phyloP scores from a whole-genome alignment of 2,329 filamentous ascomycete species.

The Colletotrichum sp. region DNA sequence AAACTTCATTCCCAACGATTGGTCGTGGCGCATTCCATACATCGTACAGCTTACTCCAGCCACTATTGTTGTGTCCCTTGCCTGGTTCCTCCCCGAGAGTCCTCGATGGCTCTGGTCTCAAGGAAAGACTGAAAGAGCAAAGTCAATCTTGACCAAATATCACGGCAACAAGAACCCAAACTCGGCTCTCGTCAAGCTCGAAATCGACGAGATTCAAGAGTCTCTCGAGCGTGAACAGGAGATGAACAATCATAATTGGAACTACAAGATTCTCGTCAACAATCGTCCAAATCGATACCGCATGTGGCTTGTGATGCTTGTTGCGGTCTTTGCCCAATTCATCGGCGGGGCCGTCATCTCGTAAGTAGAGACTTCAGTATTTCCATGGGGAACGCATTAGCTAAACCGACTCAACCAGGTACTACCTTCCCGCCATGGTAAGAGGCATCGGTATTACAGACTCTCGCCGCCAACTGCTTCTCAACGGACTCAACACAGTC shows the following conservation, averaged over 20 bases:
- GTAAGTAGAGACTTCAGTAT: background rate
- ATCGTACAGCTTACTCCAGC: slow-evolving; percentile 49
- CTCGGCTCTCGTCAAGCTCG: slow-evolving; percentile 36
- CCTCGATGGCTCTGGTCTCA: slow-evolving; percentile 46
- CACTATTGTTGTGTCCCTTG: slow-evolving; percentile 46
- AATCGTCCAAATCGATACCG: slow-evolving; percentile 54
- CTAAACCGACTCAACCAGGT: background rate
- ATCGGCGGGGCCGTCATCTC: slow-evolving; percentile 52
- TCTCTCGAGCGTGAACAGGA: slow-evolving; percentile 47
- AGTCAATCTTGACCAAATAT: slow-evolving; percentile 37
- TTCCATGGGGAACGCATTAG: accelerated
- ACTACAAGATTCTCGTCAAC: slow-evolving; percentile 48
- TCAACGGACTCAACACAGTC: slow-evolving; percentile 46
- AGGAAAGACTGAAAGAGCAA: slow-evolving; percentile 31
- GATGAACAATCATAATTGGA: slow-evolving; percentile 37
- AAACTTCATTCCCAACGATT: slow-evolving; percentile 45
- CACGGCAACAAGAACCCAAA: slow-evolving; percentile 47
- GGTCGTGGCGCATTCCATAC: slow-evolving; percentile 53
- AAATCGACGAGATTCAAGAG: slow-evolving; percentile 53
- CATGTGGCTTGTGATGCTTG: slow-evolving; percentile 49
- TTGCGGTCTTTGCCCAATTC: slow-evolving; percentile 55
- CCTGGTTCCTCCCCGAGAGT: slow-evolving; percentile 53
- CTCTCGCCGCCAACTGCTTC: slow-evolving; percentile 32
- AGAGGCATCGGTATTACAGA: slow-evolving; percentile 47
- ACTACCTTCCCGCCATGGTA: slow-evolving; percentile 35